Conservation (phyloP, 768 basidiomycete species). For the Rickenella mellea region DNA sequence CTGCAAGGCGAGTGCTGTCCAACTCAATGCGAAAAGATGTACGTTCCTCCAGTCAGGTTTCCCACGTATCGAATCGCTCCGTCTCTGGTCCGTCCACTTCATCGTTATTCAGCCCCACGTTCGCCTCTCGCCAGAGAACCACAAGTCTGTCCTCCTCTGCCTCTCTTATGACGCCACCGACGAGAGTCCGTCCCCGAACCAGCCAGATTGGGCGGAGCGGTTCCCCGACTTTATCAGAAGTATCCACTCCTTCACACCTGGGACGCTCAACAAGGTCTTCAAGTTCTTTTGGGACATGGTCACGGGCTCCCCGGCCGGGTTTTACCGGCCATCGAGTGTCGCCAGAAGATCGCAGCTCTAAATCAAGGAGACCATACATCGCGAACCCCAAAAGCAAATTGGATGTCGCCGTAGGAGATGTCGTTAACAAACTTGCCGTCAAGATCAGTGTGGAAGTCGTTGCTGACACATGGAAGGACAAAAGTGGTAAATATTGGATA, state of each 20-base stretch:
- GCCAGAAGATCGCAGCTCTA: constrained; percentile 37
- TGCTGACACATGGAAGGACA: constrained; percentile 81
- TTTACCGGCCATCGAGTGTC: constrained; percentile 34
- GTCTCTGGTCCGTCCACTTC: constrained; percentile 57
- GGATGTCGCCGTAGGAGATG: constrained; percentile 86
- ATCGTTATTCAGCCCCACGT: constrained; percentile 52
- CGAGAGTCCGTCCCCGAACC: constrained; percentile 21
- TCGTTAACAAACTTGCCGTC: constrained; percentile 82
- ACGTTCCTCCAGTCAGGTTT: constrained; percentile 52
- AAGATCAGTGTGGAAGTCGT: constrained; percentile 77
- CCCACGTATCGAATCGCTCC: constrained; percentile 46
- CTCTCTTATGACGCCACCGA: constrained; percentile 23
- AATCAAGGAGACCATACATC: constrained; percentile 60
- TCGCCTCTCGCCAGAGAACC: constrained; percentile 78
- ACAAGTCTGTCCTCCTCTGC: constrained; percentile 46
- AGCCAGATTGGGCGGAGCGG: constrained; percentile 25
- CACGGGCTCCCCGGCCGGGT: constrained; percentile 59
- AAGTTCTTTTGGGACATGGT: constrained; percentile 51
- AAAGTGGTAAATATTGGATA: constrained; percentile 95
- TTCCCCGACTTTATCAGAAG: constrained; percentile 60
- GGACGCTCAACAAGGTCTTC: constrained; percentile 28
- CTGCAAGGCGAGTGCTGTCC: too few relatives aligned
- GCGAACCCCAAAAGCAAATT: constrained; percentile 87
- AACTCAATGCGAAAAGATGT: too few relatives aligned
- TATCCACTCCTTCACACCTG: constrained; percentile 36